Base-by-base conservation (phyloP, 108 stramenopile species). In the Cyclostephanos invisitatus region DNA sequence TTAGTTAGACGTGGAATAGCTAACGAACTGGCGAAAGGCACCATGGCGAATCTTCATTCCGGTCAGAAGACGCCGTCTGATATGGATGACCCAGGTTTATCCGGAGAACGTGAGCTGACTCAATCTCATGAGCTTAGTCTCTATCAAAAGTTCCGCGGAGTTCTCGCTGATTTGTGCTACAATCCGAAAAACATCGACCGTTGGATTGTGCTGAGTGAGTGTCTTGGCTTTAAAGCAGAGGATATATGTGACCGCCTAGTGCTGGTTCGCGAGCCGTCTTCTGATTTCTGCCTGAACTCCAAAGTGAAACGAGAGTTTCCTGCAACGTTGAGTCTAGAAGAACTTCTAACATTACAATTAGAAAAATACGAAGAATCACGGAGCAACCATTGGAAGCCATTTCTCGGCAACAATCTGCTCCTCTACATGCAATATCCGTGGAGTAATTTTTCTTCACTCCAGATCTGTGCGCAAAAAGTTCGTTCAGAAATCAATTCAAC, bases 181-280 rank as follows among this genome's bases (percentile, higher is more conserved):
- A 74, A 87, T 60, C 80, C 84, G 2, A 63, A 54, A 11, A 78
- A 92, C 58, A 72, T 66, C n/a, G 84, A 82, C 21, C 69, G 89
- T 9, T 95, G 91, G 91, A 85, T 82, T 36, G 75, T 83, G 5
- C 83, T 89, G 25, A 86, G 89, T 32, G 85, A 91, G 69, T 89
- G 88, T 65, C 54, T 85, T 27, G 79, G 73, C 24, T 77, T 89
- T 55, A 92, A 90, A 65, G 86, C 87, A 11, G 89, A 95, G 8
- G 63, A 83, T 24, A 91, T 95, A 42, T 86, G 87, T 32, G 94
- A 92, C 74, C 59, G 90, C 54, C 47, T 86, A 28, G 75, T 81
- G 8, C 81, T 75, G 78, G 21, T 83, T 28, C 68, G 70, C 67
- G 87, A 42, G 83, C 76, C 61, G 40, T 36, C 55, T 20, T 53